These are phyloP conservation scores for Xylariaceae sp. DNA, from an alignment of 2,329 filamentous ascomycete genomes.

Conservation along the genomic window DNA sequence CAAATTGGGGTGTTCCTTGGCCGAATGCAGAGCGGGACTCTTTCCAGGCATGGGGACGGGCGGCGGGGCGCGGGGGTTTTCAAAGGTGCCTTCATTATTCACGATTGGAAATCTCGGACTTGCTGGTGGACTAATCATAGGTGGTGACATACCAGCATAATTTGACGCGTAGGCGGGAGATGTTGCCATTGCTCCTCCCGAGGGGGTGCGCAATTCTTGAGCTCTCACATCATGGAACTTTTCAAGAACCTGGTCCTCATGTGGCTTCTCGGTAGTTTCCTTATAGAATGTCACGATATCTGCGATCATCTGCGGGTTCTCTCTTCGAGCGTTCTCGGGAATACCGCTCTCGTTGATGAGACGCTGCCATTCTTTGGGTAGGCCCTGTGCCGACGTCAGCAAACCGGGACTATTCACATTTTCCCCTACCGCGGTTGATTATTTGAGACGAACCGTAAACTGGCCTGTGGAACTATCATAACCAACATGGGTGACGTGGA, in stretches of 20 bases:
- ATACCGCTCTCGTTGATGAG: slow-evolving; percentile 94
- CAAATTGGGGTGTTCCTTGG: slow-evolving; percentile 53
- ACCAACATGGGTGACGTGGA: slow-evolving; percentile 96
- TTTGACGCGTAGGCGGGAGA: slow-evolving; percentile 51
- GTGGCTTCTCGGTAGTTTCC: slow-evolving; percentile 76
- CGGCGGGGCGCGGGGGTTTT: slow-evolving; percentile 90
- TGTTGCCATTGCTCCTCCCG: slow-evolving; percentile 40
- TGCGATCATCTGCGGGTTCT: slow-evolving; percentile 92
- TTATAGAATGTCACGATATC: slow-evolving; percentile 97
- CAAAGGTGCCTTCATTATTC: slow-evolving; percentile 90
- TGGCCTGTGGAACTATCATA: slow-evolving; percentile 95
- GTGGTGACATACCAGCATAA: slow-evolving; percentile 55
- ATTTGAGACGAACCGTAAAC: slow-evolving; percentile 70
- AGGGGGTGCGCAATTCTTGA: slow-evolving; percentile 42
- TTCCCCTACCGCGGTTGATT: slow-evolving; percentile 3
- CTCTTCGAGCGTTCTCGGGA: slow-evolving; percentile 89
- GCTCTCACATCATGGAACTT: slow-evolving; percentile 89
- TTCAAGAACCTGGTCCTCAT: slow-evolving; percentile 86
- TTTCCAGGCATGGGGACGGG: slow-evolving; percentile 67
- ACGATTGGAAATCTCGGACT: slow-evolving; percentile 81
- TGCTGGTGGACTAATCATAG: slow-evolving; percentile 70
- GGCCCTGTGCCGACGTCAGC: slow-evolving; percentile 53
- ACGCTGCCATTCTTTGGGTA: slow-evolving; percentile 97
- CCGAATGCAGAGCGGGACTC: slow-evolving; percentile 35
- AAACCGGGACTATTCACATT: slow-evolving; percentile 2